Percentiles rank a stretch among this genome's conserved stretches.
Evolutionary conservation across 768 basidiomycete species (phyloP).

Genomic region (Boletellus ananas): DNA sequence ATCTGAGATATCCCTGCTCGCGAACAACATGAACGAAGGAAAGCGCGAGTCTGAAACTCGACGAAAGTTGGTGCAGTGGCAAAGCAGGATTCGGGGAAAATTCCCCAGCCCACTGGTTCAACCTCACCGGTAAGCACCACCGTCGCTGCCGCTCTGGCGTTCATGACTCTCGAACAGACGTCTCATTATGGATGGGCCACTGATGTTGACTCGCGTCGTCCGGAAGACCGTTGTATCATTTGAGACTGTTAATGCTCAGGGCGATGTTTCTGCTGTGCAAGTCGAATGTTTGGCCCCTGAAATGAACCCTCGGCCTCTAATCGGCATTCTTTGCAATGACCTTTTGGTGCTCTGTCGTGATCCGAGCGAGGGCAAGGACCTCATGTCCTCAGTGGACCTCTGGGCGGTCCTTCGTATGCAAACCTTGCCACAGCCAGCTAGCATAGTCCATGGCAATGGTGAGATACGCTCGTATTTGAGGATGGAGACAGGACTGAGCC

Average conservation of each 20-base stretch:
- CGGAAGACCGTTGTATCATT: constrained; percentile 80
- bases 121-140: constrained; percentile 74
- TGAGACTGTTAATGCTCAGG: constrained; percentile 74
- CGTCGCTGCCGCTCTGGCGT: neutral
- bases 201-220: constrained; percentile 86
- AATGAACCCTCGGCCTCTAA: constrained; percentile 69
- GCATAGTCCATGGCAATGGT: constrained; percentile 87
- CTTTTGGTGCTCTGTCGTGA: constrained; percentile 89
- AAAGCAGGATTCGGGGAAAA: constrained; percentile 80
- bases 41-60: constrained; percentile 94
- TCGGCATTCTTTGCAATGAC: constrained; percentile 90
- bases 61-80: constrained; percentile 87
- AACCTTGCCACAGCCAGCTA: constrained; percentile 85
- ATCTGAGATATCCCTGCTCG: constrained; percentile 81
- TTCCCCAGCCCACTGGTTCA: constrained; percentile 98
- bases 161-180: constrained; percentile 46
- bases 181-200: constrained; percentile 87
- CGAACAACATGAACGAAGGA: constrained; percentile 97
- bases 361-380: constrained; percentile 76
- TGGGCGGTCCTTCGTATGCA: constrained; percentile 98
- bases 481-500: constrained; percentile 5
- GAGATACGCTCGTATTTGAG: constrained; percentile 14
- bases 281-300: constrained; percentile 90
- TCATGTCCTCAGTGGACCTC: constrained; percentile 74
- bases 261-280: constrained; percentile 76